phyloP scores from a whole-genome alignment of 495 filamentous ascomycete species.

The Daldinia bambusicola region DNA sequence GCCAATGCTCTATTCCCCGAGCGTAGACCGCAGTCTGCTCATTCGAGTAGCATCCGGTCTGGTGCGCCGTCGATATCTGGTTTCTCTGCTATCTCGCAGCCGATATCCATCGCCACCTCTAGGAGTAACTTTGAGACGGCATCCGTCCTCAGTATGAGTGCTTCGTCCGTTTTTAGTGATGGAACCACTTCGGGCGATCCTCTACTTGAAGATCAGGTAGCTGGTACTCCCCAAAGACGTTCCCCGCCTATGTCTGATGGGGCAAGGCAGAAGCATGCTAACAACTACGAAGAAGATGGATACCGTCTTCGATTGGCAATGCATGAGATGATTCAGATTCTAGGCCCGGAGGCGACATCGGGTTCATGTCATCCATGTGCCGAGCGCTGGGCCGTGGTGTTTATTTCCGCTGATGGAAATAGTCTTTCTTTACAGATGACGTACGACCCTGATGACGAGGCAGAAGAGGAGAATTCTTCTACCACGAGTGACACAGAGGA shows the following conservation, averaged over 20 bases:
- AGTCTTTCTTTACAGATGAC: conserved; percentile 76
- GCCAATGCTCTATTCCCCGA: conserved; percentile 78
- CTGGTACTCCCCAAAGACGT: conserved; percentile 54
- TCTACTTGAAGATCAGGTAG: conserved; percentile 63
- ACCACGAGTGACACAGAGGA: conserved; percentile 71
- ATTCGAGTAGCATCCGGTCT: conserved; percentile 66
- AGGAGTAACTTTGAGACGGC: conserved; percentile 63
- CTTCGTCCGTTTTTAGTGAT: conserved; percentile 74
- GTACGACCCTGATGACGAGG: conserved; percentile 72
- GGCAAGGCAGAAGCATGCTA: conserved; percentile 48
- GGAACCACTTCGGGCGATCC: conserved; percentile 72
- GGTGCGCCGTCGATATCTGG: conserved; percentile 74
- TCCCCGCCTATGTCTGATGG: conserved; percentile 55
- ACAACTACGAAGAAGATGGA: conserved; percentile 65
- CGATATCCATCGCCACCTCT: conserved; percentile 55
- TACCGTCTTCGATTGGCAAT: conserved; percentile 66
- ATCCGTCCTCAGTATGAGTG: conserved; percentile 73
- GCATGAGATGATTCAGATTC: conserved; percentile 70
- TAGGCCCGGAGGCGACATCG: conserved; percentile 68
- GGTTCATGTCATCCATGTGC: conserved; percentile 77
- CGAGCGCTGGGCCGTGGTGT: conserved; percentile 78
- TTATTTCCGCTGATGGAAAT: conserved; percentile 76
- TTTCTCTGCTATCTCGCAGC: conserved; percentile 63
- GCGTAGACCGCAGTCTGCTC: conserved; percentile 63
- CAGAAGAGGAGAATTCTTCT: conserved; percentile 70